Evolutionary conservation across 2,329 filamentous ascomycete species (phyloP).

Genomic region (Alternaria arborescens): DNA sequence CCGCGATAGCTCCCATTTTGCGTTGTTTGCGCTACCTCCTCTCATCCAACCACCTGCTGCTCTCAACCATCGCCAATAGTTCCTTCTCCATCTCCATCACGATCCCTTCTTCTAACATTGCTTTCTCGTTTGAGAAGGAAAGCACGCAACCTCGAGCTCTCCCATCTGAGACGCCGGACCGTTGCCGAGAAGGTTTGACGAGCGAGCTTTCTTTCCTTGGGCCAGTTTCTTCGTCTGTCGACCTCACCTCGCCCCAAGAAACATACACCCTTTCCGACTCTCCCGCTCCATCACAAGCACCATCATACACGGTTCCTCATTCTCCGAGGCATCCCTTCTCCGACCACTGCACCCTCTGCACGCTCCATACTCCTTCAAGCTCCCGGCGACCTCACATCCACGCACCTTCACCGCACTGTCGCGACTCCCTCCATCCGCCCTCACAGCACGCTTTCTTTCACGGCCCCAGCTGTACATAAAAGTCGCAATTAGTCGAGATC

Average conservation of each 20-base stretch:
- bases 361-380: conserved; percentile 44
- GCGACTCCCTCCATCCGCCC: conserved; percentile 48
- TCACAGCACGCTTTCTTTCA: conserved; percentile 92
- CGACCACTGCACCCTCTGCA: conserved; percentile 45
- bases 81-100: conserved; percentile 29
- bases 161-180: conserved; percentile 35
- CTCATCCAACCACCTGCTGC: conserved; percentile 22
- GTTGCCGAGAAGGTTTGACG: conserved; percentile 51
- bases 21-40: conserved; percentile 25
- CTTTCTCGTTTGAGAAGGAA: conserved; percentile 28
- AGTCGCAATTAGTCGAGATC: conserved; percentile 55
- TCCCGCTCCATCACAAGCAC: conserved; percentile 44
- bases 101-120: conserved; percentile 26
- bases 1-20: conserved; percentile 31
- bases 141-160: conserved; percentile 30
- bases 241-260: conserved; percentile 39
- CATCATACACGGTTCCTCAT: conserved; percentile 34
- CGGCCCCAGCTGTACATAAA: conserved; percentile 77
- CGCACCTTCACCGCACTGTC: conserved; percentile 39
- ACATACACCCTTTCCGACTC: conserved; percentile 39
- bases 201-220: conserved; percentile 51
- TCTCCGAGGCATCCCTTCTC: conserved; percentile 35
- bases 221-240: conserved; percentile 44
- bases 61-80: conserved; percentile 26
- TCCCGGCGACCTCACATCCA: conserved; percentile 47